Conservation (phyloP, 225 moss, liverwort and hornwort species). For the Takakia lepidozioides region DNA sequence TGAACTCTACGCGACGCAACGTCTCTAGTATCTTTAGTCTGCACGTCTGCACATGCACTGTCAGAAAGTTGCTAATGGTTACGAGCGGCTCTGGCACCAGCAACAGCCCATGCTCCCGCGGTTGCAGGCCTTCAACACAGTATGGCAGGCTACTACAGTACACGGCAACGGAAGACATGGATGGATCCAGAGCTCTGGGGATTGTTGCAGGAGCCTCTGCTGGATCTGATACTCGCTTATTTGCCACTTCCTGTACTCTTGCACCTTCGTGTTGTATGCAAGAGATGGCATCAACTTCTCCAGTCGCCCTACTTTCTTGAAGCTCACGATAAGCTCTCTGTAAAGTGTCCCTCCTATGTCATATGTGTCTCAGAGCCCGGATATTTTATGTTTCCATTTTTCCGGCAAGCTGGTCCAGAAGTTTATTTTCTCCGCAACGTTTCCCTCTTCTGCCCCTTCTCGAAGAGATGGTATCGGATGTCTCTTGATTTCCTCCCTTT, state of each 20-base stretch:
- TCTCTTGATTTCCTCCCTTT: constrained; percentile 35
- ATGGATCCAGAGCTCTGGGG: constrained; percentile 48
- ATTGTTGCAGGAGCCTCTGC: constrained; percentile 22
- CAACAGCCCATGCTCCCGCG: too few relatives aligned
- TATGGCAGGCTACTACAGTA: too few relatives aligned
- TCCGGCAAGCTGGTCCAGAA: constrained; percentile 37
- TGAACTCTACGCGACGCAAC: too few relatives aligned
- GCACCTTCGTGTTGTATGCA: constrained; percentile 42
- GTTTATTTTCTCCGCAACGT: constrained; percentile 39
- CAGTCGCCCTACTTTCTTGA: constrained; percentile 20
- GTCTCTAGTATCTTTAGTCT: too few relatives aligned
- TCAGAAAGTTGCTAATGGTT: too few relatives aligned
- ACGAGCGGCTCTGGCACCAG: too few relatives aligned
- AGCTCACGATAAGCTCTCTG: constrained; percentile 19
- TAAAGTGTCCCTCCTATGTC: constrained; percentile 48
- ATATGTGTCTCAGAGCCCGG: constrained; percentile 51
- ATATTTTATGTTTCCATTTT: constrained; percentile 25
- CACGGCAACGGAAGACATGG: constrained; percentile 37
- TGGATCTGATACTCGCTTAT: constrained; percentile 29
- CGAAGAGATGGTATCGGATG: constrained; percentile 58
- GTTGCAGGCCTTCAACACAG: too few relatives aligned
- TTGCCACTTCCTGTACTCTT: constrained; percentile 30
- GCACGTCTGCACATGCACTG: too few relatives aligned
- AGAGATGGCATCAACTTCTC: constrained; percentile 29
- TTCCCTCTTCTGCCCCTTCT: constrained; percentile 40